phyloP scores from a whole-genome alignment of 2,329 filamentous ascomycete genomes.

The Paecilomyces sp. region DNA sequence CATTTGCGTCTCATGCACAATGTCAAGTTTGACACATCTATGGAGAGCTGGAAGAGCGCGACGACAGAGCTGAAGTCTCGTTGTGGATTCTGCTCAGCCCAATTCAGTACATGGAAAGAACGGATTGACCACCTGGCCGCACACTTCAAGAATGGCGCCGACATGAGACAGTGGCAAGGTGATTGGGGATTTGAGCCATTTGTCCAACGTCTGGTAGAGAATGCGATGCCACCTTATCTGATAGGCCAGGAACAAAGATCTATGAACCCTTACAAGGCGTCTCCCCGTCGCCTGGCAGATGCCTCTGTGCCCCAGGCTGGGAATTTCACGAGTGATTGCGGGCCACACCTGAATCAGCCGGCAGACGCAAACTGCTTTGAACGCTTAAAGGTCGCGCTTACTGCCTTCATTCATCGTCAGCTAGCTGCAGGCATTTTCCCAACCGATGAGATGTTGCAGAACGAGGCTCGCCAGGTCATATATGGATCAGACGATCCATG shows the following conservation, averaged over 20 bases:
- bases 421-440: slow-evolving; percentile 26
- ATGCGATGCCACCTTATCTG: slow-evolving; percentile 29
- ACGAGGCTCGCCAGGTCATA: slow-evolving; percentile 26
- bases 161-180: slow-evolving; percentile 34
- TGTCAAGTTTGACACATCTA: slow-evolving; percentile 47
- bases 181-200: slow-evolving; percentile 35
- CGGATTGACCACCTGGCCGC: slow-evolving; percentile 33
- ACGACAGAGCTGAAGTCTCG: slow-evolving; percentile 47
- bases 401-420: slow-evolving; percentile 29
- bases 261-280: slow-evolving; percentile 25
- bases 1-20: slow-evolving; percentile 55
- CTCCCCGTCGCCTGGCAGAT: background rate
- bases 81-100: slow-evolving; percentile 37
- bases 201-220: slow-evolving; percentile 28
- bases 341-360: slow-evolving; percentile 17
- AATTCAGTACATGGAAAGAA: slow-evolving; percentile 37
- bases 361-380: slow-evolving; percentile 34
- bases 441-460: slow-evolving; percentile 29
- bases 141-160: slow-evolving; percentile 32
- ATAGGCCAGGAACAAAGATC: slow-evolving; percentile 26
- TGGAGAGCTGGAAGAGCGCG: slow-evolving; percentile 54
- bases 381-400: slow-evolving; percentile 34
- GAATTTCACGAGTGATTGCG: background rate
- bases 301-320: slow-evolving; percentile 8
- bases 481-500: slow-evolving; percentile 29